Evolutionary conservation across 257 asterid species (phyloP).

Genomic region (Forsythia viridissima): DNA sequence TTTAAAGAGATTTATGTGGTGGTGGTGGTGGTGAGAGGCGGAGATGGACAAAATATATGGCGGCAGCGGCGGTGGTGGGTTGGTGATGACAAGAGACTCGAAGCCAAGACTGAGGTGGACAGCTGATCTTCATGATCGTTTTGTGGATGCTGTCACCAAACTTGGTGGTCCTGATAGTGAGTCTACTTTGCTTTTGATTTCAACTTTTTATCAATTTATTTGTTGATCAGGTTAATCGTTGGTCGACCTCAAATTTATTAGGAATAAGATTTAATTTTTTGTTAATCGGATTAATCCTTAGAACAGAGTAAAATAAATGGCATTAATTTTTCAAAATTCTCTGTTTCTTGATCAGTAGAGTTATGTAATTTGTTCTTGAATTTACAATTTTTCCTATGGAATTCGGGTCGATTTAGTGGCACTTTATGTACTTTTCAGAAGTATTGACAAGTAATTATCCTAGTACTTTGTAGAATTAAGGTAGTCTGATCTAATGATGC

Average conservation of each 20-base stretch:
- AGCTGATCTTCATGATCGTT: conserved; percentile 67
- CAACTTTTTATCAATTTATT: neutral
- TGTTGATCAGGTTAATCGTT: neutral
- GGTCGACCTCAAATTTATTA: neutral
- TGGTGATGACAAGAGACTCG: conserved; percentile 63
- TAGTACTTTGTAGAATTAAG: neutral
- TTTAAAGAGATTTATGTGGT: conserved; percentile 3
- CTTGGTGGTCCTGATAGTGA: conserved; percentile 78
- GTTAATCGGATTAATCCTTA: neutral
- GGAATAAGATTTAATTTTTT: neutral
- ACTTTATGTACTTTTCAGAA: neutral
- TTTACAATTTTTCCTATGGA: neutral
- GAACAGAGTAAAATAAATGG: neutral
- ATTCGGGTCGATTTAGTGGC: neutral
- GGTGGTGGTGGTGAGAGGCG: conserved; percentile 16
- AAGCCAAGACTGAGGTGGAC: conserved; percentile 77
- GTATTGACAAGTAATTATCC: neutral
- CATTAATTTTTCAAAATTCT: neutral
- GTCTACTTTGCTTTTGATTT: conserved; percentile 22
- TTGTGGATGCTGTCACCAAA: conserved; percentile 71
- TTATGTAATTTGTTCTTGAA: no score
- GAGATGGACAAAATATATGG: conserved; percentile 52
- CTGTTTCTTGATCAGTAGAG: no score
- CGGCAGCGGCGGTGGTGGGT: conserved; percentile 39
- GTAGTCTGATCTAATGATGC: neutral